These are phyloP conservation scores for Ophiosphaerella narmari DNA, from an alignment of 2,329 filamentous ascomycete genomes.

Conservation along the genomic window DNA sequence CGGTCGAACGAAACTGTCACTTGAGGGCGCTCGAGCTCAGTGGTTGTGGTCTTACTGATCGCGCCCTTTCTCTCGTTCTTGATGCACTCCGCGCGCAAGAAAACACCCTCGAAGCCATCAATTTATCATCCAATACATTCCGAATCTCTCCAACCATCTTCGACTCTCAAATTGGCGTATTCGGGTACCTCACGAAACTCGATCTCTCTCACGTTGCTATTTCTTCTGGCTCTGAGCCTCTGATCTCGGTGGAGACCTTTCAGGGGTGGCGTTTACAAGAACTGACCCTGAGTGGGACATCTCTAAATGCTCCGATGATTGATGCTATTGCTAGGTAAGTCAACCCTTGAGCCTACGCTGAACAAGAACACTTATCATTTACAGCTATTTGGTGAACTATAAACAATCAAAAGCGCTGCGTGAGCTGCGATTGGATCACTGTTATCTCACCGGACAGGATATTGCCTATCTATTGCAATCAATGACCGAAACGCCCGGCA, in stretches of 20 bases:
- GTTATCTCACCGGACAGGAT: conserved; percentile 67
- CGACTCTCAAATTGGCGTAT: conserved; percentile 68
- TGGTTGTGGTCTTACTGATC: conserved; percentile 63
- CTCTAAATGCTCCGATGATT: conserved; percentile 65
- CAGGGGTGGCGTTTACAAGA: conserved; percentile 71
- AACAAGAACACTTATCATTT: conserved; percentile 40
- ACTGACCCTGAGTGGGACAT: conserved; percentile 66
- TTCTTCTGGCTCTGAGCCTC: conserved; percentile 64
- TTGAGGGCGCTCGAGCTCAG: conserved; percentile 71
- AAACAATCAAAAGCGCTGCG: conserved; percentile 63
- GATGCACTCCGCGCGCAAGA: conserved; percentile 68
- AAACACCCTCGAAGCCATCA: conserved; percentile 67
- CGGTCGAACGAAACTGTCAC: conserved; percentile 66
- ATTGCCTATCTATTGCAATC: conserved; percentile 68
- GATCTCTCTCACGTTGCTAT: conserved; percentile 68
- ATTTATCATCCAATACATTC: conserved; percentile 69
- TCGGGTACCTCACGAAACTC: conserved; percentile 67
- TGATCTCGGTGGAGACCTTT: conserved; percentile 69
- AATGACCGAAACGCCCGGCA: conserved; percentile 58
- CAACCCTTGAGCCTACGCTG: background rate
- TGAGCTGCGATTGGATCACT: conserved; percentile 68
- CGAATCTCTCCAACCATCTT: conserved; percentile 68
- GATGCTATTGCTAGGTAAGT: conserved; percentile 61
- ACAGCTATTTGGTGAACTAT: conserved; percentile 64
- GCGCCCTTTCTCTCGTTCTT: conserved; percentile 64